Base-by-base conservation (phyloP, 108 stramenopile genomes). In the Cylindrotheca fusiformis region DNA sequence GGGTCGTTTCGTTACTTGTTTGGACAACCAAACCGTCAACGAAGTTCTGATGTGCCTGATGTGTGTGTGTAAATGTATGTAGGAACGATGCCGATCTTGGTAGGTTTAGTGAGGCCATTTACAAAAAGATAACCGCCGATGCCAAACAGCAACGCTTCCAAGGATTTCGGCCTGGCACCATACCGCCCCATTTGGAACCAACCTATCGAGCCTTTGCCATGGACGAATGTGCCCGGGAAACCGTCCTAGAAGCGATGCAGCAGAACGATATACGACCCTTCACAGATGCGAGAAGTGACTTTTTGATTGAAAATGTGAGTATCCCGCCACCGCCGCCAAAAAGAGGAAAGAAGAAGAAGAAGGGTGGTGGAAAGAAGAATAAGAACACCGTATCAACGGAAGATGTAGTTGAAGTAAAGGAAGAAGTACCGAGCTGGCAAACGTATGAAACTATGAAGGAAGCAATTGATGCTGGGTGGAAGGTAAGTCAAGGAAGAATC, bases 221-320 rank as follows among this genome's bases (percentile, higher is more conserved):
- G 87, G 90, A 88, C 59, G 90, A 92, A 58, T 84, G 80, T 36
- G 85, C 85, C 3, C 73, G 87, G 52, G 87, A 92, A 63, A 78
- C 91, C 18, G 78, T 81, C 1, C 61, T 92, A 51, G 91, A 92
- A 61, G 87, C 91, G 1, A 82, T 92, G 87, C 75, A 82, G 44
- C 91, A 92, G 68, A 88, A 88, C 47, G 75, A 80, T 58, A 83
- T 92, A n/a, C 76, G 85, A 5, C 87, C 91, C 4, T 92, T 92
- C 69, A 81, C 86, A 20, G 70, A 50, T 69, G 68, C 83, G 3
- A 60, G 87, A 33, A 28, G 8, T n/a, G 84, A 88, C 4, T 55
- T 92, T 49, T 47, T 48, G 2, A 63, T 92, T 65, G 73, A 64
- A 21, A 33, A 67, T 21, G 58, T 92, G 12, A 65, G 62, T 31